Conservation (phyloP, 495 filamentous ascomycete species). For the Penicillium turbatum region DNA sequence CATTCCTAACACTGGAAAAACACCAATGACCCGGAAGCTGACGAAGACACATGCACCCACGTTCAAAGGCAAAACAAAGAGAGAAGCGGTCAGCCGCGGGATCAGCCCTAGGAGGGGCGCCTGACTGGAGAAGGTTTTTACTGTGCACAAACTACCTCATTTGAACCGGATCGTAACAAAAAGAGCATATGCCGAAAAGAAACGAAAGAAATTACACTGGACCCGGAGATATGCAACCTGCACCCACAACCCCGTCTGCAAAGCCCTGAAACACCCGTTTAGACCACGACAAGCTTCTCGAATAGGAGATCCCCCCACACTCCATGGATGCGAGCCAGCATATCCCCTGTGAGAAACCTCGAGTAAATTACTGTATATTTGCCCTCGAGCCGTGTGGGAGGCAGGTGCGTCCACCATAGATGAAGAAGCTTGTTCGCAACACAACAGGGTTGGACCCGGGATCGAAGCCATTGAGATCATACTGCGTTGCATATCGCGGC, state of each 20-base stretch:
- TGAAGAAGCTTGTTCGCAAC: slow-evolving; percentile 24
- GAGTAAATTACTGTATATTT: slow-evolving; percentile 4
- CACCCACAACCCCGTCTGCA: neutral
- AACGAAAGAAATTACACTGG: neutral
- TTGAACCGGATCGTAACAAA: neutral
- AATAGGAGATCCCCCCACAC: slow-evolving; percentile 25
- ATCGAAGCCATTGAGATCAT: neutral
- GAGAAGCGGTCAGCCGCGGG: slow-evolving; percentile 28
- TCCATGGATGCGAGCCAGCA: slow-evolving; percentile 19
- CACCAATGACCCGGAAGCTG: slow-evolving; percentile 12
- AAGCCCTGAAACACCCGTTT: slow-evolving; percentile 7
- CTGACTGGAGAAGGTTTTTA: neutral
- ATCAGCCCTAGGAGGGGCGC: slow-evolving; percentile 11
- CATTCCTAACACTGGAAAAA: too few relatives aligned
- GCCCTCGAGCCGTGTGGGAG: slow-evolving; percentile 14
- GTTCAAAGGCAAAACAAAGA: neutral
- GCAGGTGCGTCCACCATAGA: slow-evolving; percentile 4
- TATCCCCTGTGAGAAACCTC: slow-evolving; percentile 14
- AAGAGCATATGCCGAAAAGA: neutral
- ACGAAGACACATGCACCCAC: slow-evolving; percentile 6
- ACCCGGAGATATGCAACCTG: slow-evolving; percentile 4
- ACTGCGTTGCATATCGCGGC: neutral
- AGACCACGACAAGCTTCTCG: slow-evolving; percentile 29
- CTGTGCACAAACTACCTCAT: neutral
- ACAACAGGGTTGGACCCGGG: neutral